Conservation (phyloP, 768 basidiomycete species). For the Pleurotus pulmonarius region DNA sequence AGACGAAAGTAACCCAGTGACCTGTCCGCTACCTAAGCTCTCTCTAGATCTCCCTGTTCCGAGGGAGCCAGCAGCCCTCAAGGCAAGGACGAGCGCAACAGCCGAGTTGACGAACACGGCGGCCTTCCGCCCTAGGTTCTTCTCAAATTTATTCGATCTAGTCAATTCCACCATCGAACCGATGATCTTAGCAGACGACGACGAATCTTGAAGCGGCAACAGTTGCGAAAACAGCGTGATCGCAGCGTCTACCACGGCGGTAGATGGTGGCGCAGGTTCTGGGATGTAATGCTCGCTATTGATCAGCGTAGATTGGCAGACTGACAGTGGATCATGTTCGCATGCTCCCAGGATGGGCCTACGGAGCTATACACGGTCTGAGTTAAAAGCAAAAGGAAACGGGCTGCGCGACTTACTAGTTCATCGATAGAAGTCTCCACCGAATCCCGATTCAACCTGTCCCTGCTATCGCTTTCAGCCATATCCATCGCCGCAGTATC, state of each 20-base stretch:
- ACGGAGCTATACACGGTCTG: neutral
- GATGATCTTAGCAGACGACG: constrained; percentile 39
- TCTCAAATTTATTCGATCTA: constrained; percentile 29
- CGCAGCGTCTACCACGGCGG: constrained; percentile 83
- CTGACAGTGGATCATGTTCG: constrained; percentile 80
- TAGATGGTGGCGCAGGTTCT: constrained; percentile 72
- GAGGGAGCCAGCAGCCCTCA: constrained; percentile 23
- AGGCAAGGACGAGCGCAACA: constrained; percentile 66
- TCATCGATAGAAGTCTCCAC: constrained; percentile 78
- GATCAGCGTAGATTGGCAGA: constrained; percentile 50
- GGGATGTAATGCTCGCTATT: constrained; percentile 42
- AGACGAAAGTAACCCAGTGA: constrained; percentile 57
- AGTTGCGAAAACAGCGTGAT: constrained; percentile 83
- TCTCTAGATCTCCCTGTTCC: constrained; percentile 38
- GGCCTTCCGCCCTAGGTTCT: constrained; percentile 64
- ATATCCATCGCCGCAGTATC: constrained; percentile 30
- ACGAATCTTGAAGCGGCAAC: constrained; percentile 72
- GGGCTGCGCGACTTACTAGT: constrained; percentile 46
- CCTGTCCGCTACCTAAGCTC: constrained; percentile 60
- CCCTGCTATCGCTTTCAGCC: constrained; percentile 31
- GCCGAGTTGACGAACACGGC: constrained; percentile 81
- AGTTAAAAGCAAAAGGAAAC: neutral
- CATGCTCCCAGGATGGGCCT: constrained; percentile 48
- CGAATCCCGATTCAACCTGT: constrained; percentile 68
- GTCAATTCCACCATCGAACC: constrained; percentile 39